Base-by-base conservation (phyloP, 176 grass and related monocot species). In the Coix lacrymajobi region DNA sequence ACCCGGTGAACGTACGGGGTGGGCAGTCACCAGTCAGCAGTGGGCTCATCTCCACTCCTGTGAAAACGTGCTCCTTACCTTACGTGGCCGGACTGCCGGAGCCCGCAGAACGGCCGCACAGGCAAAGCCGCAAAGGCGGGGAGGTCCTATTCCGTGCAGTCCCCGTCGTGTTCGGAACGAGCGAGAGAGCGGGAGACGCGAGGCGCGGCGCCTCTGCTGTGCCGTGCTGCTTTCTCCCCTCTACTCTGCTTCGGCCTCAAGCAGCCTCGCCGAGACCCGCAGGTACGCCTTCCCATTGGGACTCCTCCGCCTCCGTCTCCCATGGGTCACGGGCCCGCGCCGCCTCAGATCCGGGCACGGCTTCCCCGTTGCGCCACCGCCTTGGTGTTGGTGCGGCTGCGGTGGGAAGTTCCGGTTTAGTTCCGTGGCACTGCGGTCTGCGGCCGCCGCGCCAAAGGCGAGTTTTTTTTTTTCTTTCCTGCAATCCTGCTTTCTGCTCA, bases 261-360 rank as follows among this genome's bases (percentile, higher is more conserved):
- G 6, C 24, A 17, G 2, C 37, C 66, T 15, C 64, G 63, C 11
- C 62, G 48, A 31, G 28, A 8, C 51, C 68, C 37, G 4, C 61
- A 84, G 81, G 87, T 75, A 80, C 24, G 20, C 48, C 28, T 5
- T 31, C 62, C 52, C 71, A 56, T 67, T 61, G 76, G 25, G 17
- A 52, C 6, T 51, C 76, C 29, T 22, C 22, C 45, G 38, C 7
- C 25, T 33, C 25, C 39, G 33, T 14, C 52, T 12, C 30, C 79
- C 15, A 62, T 37, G 12, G 19, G 29, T 10, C 68, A 24, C 20
- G 75, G 51, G 32, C 4, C 19, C 57, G 56, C 68, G 45, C 76
- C n/a, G 87, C 69, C 51, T 11, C 80, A 77, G 80, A 88, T 88
- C 86, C 74, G 33, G 19, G 26, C 43, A 51, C 81, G 11, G 72